Evolutionary conservation across 176 grass and related monocot species (phyloP).

Genomic region (Avena eriantha): DNA sequence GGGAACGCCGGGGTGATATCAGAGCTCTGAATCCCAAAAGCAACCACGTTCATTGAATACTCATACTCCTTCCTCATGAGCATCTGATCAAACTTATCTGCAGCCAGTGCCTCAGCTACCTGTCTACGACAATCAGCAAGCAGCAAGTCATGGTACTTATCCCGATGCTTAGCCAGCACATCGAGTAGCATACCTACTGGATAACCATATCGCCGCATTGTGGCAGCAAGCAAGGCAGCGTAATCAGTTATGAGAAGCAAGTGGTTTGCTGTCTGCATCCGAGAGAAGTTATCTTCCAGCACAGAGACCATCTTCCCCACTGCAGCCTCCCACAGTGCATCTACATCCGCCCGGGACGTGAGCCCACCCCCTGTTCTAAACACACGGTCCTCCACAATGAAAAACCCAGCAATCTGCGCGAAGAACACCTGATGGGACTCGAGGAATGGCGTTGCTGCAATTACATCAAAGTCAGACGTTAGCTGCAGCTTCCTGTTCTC

Average conservation of each 20-base stretch:
- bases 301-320: slow-evolving; percentile 92
- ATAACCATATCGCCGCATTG: slow-evolving; percentile 88
- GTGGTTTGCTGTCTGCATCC: slow-evolving; percentile 99
- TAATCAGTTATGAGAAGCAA: slow-evolving; percentile 96
- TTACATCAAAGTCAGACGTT: slow-evolving; percentile 96
- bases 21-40: slow-evolving; percentile 96
- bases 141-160: slow-evolving; percentile 97
- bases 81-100: slow-evolving; percentile 98
- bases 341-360: slow-evolving; percentile 77
- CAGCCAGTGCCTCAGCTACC: slow-evolving; percentile 82
- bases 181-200: slow-evolving; percentile 88
- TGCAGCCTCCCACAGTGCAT: slow-evolving; percentile 87
- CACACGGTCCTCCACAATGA: slow-evolving; percentile 94
- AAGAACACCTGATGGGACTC: slow-evolving; percentile 99
- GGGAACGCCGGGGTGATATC: slow-evolving; percentile 96
- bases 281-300: slow-evolving; percentile 92
- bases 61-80: slow-evolving; percentile 99
- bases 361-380: slow-evolving; percentile 88
- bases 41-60: slow-evolving; percentile 97
- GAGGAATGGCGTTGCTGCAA: slow-evolving; percentile 85
- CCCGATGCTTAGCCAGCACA: slow-evolving; percentile 85
- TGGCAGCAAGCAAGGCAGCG: slow-evolving; percentile 76
- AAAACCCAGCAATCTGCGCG: slow-evolving; percentile 95
- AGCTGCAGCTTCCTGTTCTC: slow-evolving; percentile 99
- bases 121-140: slow-evolving; percentile 92